Base-by-base conservation (phyloP, 73 alveolate genomes). In the Paramecium primaurelia region DNA sequence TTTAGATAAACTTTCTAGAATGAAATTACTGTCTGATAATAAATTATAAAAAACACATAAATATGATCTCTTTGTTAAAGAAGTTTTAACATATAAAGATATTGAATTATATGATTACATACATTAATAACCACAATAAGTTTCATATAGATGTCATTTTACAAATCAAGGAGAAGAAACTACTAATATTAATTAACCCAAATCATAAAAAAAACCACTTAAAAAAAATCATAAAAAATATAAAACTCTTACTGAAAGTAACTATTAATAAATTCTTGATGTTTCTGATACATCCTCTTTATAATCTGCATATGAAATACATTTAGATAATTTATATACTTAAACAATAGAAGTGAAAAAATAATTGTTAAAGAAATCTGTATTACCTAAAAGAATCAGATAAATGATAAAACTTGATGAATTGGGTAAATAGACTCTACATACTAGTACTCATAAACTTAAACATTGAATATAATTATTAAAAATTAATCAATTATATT, bases 271-370 rank as follows among this genome's bases (percentile, higher is more conserved):
- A 54, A 68, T 28, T 22, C 84, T 68, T 32, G 84, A 68, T 26
- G 84, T 68, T 12, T 68, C 84, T 68, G 51, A 68, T 68, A 68
- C 84, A 32, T 68, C 84, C 22, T 68, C 84, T 68, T 68, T 68
- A 68, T 5, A 68, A 34, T 68, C 84, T 20, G 47, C 84, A 68
- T 68, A 68, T 26, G 84, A 68, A 34, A 68, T 68, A 32, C 84
- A 68, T 25, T 68, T 68, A 68, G 84, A 68, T 68, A 68, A 28
- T 68, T 68, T 68, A 18, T 68, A 68, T 26, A 3, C 26, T 68
- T 4, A 68, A 68, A 68, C 84, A 1, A 68, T 68, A 4, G 84
- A 68, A 32, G 47, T 68, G 7, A 32, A 68, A 34, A 68, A 68
- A 14, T 25, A 68, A 26, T 68, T 68, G 47, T 12, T 32, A 12